Conservation (phyloP, 495 filamentous ascomycete species). For the Podospora fimiseda region DNA sequence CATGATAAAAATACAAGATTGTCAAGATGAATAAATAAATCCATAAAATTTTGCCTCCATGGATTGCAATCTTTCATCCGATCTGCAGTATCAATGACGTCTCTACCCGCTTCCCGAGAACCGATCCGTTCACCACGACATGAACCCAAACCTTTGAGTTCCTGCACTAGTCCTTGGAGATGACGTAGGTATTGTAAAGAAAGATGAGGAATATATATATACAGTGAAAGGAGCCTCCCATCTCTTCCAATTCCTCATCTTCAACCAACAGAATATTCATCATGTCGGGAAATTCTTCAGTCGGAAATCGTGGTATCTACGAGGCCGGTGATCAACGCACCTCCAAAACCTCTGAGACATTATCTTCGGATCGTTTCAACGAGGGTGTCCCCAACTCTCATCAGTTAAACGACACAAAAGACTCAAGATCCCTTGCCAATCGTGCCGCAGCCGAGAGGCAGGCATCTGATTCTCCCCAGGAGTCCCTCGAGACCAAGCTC, state of each 20-base stretch:
- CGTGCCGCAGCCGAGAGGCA: conserved; percentile 51
- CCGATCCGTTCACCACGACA: no score
- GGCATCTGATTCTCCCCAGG: conserved; percentile 18
- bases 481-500: conserved; percentile 49
- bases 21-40: no score
- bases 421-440: conserved; percentile 73
- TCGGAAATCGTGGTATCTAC: conserved; percentile 38
- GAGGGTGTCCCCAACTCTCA: conserved; percentile 65
- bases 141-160: no score
- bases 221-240: no score
- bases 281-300: conserved; percentile 38
- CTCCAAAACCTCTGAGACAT: conserved; percentile 48
- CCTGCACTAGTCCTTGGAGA: no score
- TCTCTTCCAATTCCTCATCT: background rate
- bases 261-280: background rate
- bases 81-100: no score
- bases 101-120: no score
- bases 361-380: conserved; percentile 48
- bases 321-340: conserved; percentile 64
- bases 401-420: conserved; percentile 66
- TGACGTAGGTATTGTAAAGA: no score
- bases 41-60: no score
- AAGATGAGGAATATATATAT: no score
- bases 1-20: no score
- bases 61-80: no score